Conservation (phyloP, 75 land plant species). For the Sequoia sempervirens region DNA sequence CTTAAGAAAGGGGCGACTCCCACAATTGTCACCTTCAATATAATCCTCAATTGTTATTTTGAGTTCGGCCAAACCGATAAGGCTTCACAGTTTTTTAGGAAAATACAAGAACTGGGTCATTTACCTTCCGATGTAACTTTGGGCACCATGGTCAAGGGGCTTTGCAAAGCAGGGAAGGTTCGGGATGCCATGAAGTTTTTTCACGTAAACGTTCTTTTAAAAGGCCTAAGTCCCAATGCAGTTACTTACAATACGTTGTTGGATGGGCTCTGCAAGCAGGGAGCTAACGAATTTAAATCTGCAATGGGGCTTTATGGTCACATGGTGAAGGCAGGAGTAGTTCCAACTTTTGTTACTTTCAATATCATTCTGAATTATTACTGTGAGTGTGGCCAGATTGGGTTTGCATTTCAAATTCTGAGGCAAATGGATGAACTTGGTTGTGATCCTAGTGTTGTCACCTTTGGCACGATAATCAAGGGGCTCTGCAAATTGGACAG, state of each 20-base stretch:
- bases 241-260: conserved; percentile 29
- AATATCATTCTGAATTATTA: conserved; percentile 20
- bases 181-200: conserved; percentile 24
- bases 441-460: conserved; percentile 7
- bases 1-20: not conserved
- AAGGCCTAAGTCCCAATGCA: conserved; percentile 15
- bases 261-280: conserved; percentile 29
- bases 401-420: conserved; percentile 29
- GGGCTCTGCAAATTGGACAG: conserved; percentile 19
- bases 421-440: conserved; percentile 14
- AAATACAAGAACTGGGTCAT: conserved; percentile 18
- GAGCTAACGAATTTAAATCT: conserved; percentile 10
- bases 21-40: conserved; percentile 17
- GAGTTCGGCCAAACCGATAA: not conserved
- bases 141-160: conserved; percentile 25
- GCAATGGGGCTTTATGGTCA: conserved; percentile 15
- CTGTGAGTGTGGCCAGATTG: conserved; percentile 27
- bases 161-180: conserved; percentile 29
- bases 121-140: conserved; percentile 20
- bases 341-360: conserved; percentile 24
- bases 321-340: conserved; percentile 20
- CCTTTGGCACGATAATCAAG: conserved; percentile 7
- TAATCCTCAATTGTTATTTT: conserved; percentile 6
- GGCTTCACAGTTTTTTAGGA: not conserved
- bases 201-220: conserved; percentile 14